phyloP scores from a whole-genome alignment of 1,284 basidiomycete species.

The Quambalaria eucalypti region DNA sequence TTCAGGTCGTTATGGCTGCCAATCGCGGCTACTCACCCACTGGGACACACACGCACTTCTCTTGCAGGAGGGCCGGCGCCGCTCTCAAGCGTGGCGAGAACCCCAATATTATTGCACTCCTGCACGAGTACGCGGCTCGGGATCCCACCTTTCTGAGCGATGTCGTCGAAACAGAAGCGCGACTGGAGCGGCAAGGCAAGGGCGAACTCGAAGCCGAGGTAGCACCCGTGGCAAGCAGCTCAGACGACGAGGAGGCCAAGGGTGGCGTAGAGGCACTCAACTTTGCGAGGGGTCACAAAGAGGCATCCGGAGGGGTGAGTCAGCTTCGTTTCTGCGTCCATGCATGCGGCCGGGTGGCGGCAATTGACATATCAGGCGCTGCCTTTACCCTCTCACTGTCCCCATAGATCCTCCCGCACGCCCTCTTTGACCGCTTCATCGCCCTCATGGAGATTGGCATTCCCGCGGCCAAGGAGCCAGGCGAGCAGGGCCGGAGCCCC shows the following conservation, averaged over 20 bases:
- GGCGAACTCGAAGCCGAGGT: not conserved
- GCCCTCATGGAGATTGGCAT: conserved; percentile 35
- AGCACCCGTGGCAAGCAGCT: not conserved
- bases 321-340: too few relatives aligned
- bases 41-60: conserved; percentile 10
- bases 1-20: conserved; percentile 33
- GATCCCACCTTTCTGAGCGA: conserved; percentile 13
- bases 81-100: conserved; percentile 20
- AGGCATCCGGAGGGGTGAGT: conserved; percentile 24
- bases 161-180: not conserved
- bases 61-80: conserved; percentile 18
- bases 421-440: conserved; percentile 17
- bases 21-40: conserved; percentile 20
- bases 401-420: conserved; percentile 18
- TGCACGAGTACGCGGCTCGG: conserved; percentile 22
- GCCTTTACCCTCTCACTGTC: not conserved
- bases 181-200: not conserved
- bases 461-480: not conserved
- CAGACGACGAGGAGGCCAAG: conserved; percentile 1
- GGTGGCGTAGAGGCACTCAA: conserved; percentile 6
- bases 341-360: too few relatives aligned
- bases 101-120: conserved; percentile 22
- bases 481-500: not conserved
- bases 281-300: conserved; percentile 26
- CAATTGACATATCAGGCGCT: not conserved